Evolutionary conservation across 83 land plant genomes (phyloP).

Genomic region (Diphasiastrum complanatum): DNA sequence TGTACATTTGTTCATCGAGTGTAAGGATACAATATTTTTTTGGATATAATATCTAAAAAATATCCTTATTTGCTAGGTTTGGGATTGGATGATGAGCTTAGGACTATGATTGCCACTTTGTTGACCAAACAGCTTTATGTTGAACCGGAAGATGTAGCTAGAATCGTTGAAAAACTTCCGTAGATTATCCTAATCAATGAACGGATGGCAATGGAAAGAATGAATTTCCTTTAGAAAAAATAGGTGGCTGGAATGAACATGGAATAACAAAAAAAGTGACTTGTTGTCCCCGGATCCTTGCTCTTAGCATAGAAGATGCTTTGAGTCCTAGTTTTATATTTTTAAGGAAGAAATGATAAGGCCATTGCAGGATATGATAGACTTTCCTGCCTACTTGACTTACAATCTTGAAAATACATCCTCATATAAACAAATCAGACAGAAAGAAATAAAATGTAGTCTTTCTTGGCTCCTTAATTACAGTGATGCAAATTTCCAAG

Average conservation of each 20-base stretch:
- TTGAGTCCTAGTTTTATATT: slow-evolving; percentile 56
- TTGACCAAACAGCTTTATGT: slow-evolving; percentile 37
- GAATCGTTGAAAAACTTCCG: slow-evolving; percentile 71
- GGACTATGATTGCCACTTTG: slow-evolving; percentile 45
- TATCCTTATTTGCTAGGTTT: slow-evolving; percentile 71
- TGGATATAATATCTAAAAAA: slow-evolving; percentile 70
- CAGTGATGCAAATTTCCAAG: slow-evolving; percentile 60
- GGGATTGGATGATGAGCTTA: slow-evolving; percentile 48
- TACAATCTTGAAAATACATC: slow-evolving; percentile 69
- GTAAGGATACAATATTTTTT: too few relatives aligned
- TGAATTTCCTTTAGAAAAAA: slow-evolving; percentile 46
- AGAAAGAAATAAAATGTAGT: slow-evolving; percentile 56
- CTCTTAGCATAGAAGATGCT: slow-evolving; percentile 50
- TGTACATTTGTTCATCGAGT: too few relatives aligned
- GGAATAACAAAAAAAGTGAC: slow-evolving; percentile 55
- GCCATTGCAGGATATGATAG: slow-evolving; percentile 50
- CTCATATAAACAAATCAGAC: slow-evolving; percentile 39
- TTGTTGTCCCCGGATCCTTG: slow-evolving; percentile 72
- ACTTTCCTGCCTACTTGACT: slow-evolving; percentile 74
- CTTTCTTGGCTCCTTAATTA: slow-evolving; percentile 78
- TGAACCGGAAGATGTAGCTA: slow-evolving; percentile 42
- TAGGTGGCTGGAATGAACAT: slow-evolving; percentile 54
- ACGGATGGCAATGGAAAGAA: slow-evolving; percentile 39
- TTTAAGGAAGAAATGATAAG: slow-evolving; percentile 52
- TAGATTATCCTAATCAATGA: slow-evolving; percentile 55